Conservation (phyloP, 345 rosid species). For the Dovyalis caffra region DNA sequence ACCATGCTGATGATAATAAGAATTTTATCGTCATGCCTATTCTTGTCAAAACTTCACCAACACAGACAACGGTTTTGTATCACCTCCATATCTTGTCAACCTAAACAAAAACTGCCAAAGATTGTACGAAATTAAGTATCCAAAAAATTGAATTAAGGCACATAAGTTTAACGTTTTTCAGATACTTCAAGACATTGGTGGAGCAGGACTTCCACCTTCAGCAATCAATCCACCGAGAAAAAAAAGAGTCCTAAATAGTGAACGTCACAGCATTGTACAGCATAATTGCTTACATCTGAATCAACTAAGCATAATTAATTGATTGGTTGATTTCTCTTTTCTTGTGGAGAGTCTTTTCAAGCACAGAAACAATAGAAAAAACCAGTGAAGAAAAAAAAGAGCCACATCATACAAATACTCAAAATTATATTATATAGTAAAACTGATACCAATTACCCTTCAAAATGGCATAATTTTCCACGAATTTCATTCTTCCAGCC, state of each 20-base stretch:
- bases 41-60: not conserved
- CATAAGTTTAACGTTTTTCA: not conserved
- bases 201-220: not conserved
- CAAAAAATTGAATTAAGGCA: not conserved
- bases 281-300: not conserved
- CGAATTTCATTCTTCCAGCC: too few species aligned
- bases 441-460: too few species aligned
- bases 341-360: too few species aligned
- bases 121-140: not conserved
- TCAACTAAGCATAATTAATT: not conserved
- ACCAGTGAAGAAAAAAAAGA: too few species aligned
- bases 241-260: not conserved
- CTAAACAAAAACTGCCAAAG: not conserved
- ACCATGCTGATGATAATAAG: not conserved
- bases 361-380: too few species aligned
- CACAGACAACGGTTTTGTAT: not conserved
- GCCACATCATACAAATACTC: too few species aligned
- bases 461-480: not conserved
- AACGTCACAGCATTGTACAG: not conserved
- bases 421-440: too few species aligned
- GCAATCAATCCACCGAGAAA: not conserved
- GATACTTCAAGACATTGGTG: not conserved
- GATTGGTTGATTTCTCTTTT: not conserved
- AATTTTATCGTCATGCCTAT: not conserved
- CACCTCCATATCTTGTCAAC: not conserved